Evolutionary conservation across 345 rosid species (phyloP).

Genomic region (Streptanthus diversifolius): DNA sequence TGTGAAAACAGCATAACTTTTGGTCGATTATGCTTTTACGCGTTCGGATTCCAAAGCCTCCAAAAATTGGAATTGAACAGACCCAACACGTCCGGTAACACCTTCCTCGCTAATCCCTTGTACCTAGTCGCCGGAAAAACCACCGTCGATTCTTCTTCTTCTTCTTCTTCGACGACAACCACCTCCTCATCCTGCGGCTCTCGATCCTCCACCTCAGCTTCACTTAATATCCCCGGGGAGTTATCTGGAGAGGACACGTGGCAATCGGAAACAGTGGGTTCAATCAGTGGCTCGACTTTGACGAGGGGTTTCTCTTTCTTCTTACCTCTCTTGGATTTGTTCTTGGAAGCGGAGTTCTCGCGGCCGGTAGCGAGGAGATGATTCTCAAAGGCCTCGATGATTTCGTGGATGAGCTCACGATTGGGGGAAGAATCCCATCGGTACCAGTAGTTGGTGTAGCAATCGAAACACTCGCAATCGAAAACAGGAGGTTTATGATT

Average conservation of each 20-base stretch:
- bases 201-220: slow-evolving; percentile 17
- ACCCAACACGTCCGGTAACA: slow-evolving; percentile 94
- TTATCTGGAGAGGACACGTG: slow-evolving; percentile 23
- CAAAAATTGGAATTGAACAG: slow-evolving; percentile 81
- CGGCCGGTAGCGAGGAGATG: slow-evolving; percentile 40
- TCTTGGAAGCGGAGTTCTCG: slow-evolving; percentile 28
- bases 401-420: slow-evolving; percentile 75
- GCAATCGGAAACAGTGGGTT: background rate
- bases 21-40: slow-evolving; percentile 37
- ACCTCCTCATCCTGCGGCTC: background rate
- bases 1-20: background rate
- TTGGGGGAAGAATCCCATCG: slow-evolving; percentile 89
- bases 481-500: slow-evolving; percentile 48
- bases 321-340: slow-evolving; percentile 42
- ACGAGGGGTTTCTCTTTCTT: slow-evolving; percentile 36
- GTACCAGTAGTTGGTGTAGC: slow-evolving; percentile 84
- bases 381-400: slow-evolving; percentile 82
- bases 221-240: slow-evolving; percentile 16
- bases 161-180: background rate
- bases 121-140: slow-evolving; percentile 25
- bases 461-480: slow-evolving; percentile 81
- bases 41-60: slow-evolving; percentile 88
- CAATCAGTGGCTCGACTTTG: background rate
- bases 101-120: slow-evolving; percentile 88
- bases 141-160: slow-evolving; percentile 18